phyloP scores from a whole-genome alignment of 2,329 filamentous ascomycete species.

The Aspergillus ochraceus region DNA sequence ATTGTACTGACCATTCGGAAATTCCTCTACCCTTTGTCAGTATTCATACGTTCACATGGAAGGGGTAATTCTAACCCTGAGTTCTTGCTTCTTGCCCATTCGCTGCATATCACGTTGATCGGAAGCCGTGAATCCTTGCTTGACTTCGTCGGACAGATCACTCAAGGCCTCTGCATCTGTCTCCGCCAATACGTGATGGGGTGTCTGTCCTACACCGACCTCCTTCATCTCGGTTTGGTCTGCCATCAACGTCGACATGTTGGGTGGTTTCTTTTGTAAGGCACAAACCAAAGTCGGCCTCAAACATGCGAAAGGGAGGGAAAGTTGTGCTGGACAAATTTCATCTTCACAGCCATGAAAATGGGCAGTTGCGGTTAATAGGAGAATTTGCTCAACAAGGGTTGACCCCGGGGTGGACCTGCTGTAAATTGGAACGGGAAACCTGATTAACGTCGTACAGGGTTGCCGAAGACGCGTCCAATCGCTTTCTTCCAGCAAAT shows the following conservation, averaged over 20 bases:
- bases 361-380: not conserved
- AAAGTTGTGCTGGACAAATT: not conserved
- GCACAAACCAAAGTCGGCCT: not conserved
- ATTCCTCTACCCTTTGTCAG: not conserved
- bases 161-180: not conserved
- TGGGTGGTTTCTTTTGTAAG: not conserved
- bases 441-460: not conserved
- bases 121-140: not conserved
- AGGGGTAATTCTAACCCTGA: not conserved
- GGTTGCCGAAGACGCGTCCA: not conserved
- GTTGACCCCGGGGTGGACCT: not conserved
- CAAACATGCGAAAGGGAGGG: not conserved
- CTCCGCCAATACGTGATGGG: not conserved
- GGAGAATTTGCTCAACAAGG: not conserved
- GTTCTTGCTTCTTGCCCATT: constrained; percentile 3
- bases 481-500: not conserved
- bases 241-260: not conserved
- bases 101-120: constrained; percentile 3
- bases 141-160: not conserved
- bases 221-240: not conserved
- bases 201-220: not conserved
- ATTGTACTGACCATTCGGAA: constrained; percentile 2
- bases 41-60: too few relatives aligned
- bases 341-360: not conserved
- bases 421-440: not conserved